Evolutionary conservation across 2,329 filamentous ascomycete genomes (phyloP).

Genomic region (Ophiostoma triangulosporum): DNA sequence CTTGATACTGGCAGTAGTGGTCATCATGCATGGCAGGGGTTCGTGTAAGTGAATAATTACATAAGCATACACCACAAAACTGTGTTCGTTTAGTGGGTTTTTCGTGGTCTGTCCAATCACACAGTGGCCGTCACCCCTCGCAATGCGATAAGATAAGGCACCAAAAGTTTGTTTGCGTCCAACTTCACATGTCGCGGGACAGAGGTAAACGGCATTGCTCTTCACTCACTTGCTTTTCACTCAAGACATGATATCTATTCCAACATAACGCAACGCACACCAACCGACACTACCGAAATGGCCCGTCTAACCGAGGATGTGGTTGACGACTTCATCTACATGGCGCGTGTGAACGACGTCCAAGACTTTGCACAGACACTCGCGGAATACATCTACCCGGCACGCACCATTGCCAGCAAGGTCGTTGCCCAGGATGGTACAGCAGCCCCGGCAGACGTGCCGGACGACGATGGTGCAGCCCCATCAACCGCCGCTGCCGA

Average conservation of each 20-base stretch:
- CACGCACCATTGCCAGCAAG: neutral
- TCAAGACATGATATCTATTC: neutral
- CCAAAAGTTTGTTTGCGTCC: neutral
- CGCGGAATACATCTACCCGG: constrained; percentile 37
- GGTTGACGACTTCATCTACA: constrained; percentile 85
- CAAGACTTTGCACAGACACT: constrained; percentile 50
- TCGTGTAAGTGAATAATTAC: too few relatives aligned
- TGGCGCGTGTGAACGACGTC: constrained; percentile 64
- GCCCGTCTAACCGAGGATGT: constrained; percentile 54
- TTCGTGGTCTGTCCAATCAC: neutral
- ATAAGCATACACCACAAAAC: too few relatives aligned
- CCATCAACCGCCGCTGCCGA: constrained; percentile 16
- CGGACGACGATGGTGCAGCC: neutral
- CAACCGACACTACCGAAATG: neutral
- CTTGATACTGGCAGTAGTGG: too few relatives aligned
- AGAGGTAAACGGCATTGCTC: constrained; percentile 9
- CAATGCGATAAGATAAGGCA: neutral
- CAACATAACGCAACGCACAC: too few relatives aligned
- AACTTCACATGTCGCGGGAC: neutral
- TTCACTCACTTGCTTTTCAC: neutral
- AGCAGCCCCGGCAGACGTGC: neutral
- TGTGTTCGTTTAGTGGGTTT: too few relatives aligned
- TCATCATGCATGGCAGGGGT: too few relatives aligned
- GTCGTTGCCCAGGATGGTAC: neutral
- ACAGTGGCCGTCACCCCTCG: neutral